phyloP scores from a whole-genome alignment of 495 filamentous ascomycete genomes.

The Aspergillus ostianus region DNA sequence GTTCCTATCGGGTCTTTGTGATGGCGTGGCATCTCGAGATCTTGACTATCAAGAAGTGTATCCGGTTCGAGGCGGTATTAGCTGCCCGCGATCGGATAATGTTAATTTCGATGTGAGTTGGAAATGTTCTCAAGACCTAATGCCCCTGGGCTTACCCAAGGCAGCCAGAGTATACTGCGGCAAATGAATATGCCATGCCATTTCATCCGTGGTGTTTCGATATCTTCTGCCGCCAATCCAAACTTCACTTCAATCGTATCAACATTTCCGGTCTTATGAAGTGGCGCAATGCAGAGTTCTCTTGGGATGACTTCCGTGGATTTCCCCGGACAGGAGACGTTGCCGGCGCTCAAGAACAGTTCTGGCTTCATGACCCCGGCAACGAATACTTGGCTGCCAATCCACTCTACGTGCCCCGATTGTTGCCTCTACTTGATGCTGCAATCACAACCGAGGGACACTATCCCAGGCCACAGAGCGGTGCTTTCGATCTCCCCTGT shows the following conservation, averaged over 20 bases:
- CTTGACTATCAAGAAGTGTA: slow-evolving; percentile 3
- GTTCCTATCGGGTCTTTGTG: slow-evolving; percentile 29
- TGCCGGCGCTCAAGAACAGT: slow-evolving; percentile 12
- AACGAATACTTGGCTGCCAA: slow-evolving; percentile 30
- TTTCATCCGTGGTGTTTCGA: slow-evolving; percentile 40
- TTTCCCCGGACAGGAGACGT: slow-evolving; percentile 18
- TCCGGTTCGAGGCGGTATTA: slow-evolving; percentile 18
- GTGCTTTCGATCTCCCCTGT: background rate
- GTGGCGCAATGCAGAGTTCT: slow-evolving; percentile 23
- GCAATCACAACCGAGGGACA: slow-evolving; percentile 7
- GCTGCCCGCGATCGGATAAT: slow-evolving; percentile 8
- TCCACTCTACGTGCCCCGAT: slow-evolving; percentile 24
- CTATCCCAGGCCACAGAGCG: background rate
- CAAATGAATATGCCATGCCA: slow-evolving; percentile 23
- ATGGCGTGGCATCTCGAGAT: slow-evolving; percentile 25
- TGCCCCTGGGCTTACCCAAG: background rate
- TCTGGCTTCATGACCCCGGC: slow-evolving; percentile 20
- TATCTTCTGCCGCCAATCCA: slow-evolving; percentile 27
- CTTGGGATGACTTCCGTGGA: slow-evolving; percentile 2
- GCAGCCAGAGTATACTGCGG: slow-evolving; percentile 1
- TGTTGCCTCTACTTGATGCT: slow-evolving; percentile 10
- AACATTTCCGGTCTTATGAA: slow-evolving; percentile 21
- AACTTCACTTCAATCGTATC: slow-evolving; percentile 15
- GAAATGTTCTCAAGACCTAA: background rate
- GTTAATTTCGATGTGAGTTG: slow-evolving; percentile 9